Conservation (phyloP, 108 stramenopile genomes). For the Nitzschia inconspicua region DNA sequence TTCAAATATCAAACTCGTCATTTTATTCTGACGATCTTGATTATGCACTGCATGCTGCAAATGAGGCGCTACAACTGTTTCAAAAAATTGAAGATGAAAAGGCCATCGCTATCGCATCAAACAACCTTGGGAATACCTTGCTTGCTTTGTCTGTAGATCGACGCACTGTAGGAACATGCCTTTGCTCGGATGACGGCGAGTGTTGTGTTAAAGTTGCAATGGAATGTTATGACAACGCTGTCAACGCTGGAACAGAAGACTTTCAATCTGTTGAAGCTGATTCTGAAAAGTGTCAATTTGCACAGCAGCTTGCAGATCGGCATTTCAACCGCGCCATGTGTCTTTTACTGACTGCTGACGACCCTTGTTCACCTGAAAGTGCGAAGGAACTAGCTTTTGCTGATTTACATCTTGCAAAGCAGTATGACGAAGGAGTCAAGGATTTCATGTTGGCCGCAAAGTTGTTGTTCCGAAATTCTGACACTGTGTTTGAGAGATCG, state of each 20-base stretch:
- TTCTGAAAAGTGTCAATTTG: conserved; percentile 32
- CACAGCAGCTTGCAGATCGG: conserved; percentile 54
- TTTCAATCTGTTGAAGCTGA: conserved; percentile 29
- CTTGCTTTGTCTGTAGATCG: conserved; percentile 25
- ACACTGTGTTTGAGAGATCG: conserved; percentile 33
- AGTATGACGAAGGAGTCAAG: conserved; percentile 33
- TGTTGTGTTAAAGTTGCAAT: conserved; percentile 13
- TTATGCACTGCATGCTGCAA: conserved; percentile 38
- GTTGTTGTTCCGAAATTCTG: conserved; percentile 31
- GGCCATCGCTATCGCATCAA: conserved; percentile 55
- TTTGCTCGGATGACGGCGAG: not conserved
- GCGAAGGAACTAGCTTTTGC: conserved; percentile 25
- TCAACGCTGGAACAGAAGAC: conserved; percentile 37
- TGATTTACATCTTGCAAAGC: conserved; percentile 24
- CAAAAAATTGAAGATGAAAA: conserved; percentile 57
- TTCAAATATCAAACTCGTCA: conserved; percentile 47
- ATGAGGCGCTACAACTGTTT: conserved; percentile 50
- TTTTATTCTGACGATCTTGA: conserved; percentile 51
- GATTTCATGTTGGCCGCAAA: conserved; percentile 38
- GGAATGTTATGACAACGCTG: conserved; percentile 33
- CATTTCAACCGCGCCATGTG: conserved; percentile 67
- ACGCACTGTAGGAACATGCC: conserved; percentile 2
- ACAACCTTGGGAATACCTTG: conserved; percentile 59
- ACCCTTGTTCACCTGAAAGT: conserved; percentile 23
- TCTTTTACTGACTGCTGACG: conserved; percentile 30